Percentiles rank a stretch among this genome's conserved stretches.
Conservation (phyloP, 805 yeast species). For the Blastobotrys parvus region DNA sequence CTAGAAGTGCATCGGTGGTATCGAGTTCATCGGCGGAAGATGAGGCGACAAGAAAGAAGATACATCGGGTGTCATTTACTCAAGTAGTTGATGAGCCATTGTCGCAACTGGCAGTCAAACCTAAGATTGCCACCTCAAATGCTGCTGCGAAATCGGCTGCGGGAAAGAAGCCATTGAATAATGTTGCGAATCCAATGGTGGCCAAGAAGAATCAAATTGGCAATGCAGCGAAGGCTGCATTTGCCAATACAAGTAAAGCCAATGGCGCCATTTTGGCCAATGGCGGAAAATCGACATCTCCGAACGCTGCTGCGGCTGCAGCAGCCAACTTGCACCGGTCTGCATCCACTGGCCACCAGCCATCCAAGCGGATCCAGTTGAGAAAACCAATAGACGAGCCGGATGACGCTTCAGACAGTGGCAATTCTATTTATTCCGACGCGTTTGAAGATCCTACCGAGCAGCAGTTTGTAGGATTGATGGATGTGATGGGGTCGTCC, state of each 20-base stretch:
- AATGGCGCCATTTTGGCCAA: not conserved
- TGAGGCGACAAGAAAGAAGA: too few species aligned
- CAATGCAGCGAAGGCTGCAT: slow-evolving; percentile 3
- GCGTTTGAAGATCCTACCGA: slow-evolving; percentile 1
- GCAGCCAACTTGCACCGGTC: not conserved
- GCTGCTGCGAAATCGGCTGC: too few species aligned
- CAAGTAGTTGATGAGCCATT: too few species aligned
- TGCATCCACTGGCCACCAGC: not conserved
- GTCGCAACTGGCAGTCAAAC: too few species aligned
- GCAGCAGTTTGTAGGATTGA: too few species aligned
- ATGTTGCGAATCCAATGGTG: not conserved
- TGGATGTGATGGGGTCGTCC: too few species aligned
- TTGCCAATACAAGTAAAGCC: slow-evolving; percentile 1
- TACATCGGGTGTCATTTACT: too few species aligned
- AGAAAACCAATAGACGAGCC: not conserved
- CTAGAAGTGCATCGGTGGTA: slow-evolving; percentile 9
- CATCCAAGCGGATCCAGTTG: not conserved
- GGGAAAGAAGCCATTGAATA: too few species aligned
- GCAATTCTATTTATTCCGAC: slow-evolving; percentile 2
- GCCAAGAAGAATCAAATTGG: slow-evolving; percentile 1
- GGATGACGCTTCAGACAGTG: not conserved
- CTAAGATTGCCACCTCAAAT: too few species aligned
- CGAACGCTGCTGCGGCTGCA: slow-evolving; percentile 1
- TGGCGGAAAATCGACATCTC: not conserved
- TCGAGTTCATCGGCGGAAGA: slow-evolving; percentile 7